Percentiles rank a stretch among this genome's conserved stretches.
Evolutionary conservation across 148 eudicot species (phyloP).

Genomic region (Vaccinium macrocarpon): DNA sequence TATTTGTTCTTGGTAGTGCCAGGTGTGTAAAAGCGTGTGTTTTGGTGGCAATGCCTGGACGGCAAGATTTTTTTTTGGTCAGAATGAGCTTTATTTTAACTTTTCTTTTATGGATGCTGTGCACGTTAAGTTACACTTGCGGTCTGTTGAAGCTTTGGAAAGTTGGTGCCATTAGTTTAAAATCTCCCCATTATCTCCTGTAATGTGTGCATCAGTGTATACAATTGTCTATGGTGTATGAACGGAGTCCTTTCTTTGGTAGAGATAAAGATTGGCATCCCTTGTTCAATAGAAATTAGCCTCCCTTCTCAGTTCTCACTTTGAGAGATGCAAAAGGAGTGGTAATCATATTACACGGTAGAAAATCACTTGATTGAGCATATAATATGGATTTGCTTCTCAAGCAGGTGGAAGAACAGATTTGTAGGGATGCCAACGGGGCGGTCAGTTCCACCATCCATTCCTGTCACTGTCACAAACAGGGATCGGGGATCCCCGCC

Average conservation of each 20-base stretch:
- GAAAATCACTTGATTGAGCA: background rate
- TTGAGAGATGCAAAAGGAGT: background rate
- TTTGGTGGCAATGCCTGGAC: background rate
- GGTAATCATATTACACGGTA: background rate
- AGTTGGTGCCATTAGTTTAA: conserved; percentile 4
- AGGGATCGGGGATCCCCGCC: no score
- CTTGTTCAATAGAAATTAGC: background rate
- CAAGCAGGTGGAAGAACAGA: background rate
- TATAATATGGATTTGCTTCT: background rate
- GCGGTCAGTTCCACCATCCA: no score
- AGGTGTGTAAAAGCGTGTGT: background rate
- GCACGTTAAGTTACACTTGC: background rate
- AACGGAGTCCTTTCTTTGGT: conserved; percentile 11
- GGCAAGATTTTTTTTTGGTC: background rate
- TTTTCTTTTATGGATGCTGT: background rate
- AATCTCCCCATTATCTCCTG: background rate
- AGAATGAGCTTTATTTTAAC: background rate
- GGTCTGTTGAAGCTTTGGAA: background rate
- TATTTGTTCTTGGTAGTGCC: background rate
- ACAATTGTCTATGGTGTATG: background rate
- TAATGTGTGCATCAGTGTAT: background rate
- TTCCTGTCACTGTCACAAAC: no score
- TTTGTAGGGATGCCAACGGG: background rate
- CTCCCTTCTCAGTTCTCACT: conserved; percentile 13
- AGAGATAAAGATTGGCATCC: conserved; percentile 16